Evolutionary conservation across 768 basidiomycete species (phyloP).

Genomic region (Pleurotus cornucopiae): DNA sequence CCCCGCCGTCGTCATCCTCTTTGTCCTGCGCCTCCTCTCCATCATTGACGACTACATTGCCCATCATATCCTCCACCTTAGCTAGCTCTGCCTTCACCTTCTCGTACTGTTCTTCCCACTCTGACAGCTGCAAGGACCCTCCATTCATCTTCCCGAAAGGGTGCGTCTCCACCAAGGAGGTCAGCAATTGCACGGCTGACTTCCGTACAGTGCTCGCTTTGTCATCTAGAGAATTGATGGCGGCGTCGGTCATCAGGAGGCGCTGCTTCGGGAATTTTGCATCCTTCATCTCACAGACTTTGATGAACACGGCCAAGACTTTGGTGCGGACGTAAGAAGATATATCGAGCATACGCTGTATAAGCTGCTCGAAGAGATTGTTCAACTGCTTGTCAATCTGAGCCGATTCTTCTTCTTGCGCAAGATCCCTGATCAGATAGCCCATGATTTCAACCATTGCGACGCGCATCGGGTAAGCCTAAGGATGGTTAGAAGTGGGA

Average conservation of each 20-base stretch:
- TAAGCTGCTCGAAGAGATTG: constrained; percentile 75
- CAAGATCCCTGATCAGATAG: constrained; percentile 77
- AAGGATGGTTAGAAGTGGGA: constrained; percentile 2
- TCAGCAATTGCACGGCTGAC: constrained; percentile 71
- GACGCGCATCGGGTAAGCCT: constrained; percentile 97
- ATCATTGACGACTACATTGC: constrained; percentile 51
- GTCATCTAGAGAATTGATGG: constrained; percentile 80
- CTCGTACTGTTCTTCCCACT: constrained; percentile 74
- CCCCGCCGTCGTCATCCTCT: constrained; percentile 18
- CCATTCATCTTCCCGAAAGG: constrained; percentile 86
- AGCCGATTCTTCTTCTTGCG: constrained; percentile 44
- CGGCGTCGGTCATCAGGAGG: constrained; percentile 67
- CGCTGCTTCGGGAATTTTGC: constrained; percentile 87
- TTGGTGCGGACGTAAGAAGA: constrained; percentile 91
- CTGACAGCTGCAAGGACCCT: constrained; percentile 64
- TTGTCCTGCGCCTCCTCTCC: constrained; percentile 33
- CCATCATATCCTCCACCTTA: constrained; percentile 64
- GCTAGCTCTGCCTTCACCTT: constrained; percentile 59
- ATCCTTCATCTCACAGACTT: constrained; percentile 67
- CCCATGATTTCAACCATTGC: constrained; percentile 91
- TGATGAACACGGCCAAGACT: constrained; percentile 71
- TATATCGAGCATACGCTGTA: constrained; percentile 83
- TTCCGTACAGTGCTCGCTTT: constrained; percentile 89
- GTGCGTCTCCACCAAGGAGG: constrained; percentile 77
- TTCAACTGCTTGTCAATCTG: constrained; percentile 69